Conservation (phyloP, 345 rosid species). For the Salix koriyanagi region DNA sequence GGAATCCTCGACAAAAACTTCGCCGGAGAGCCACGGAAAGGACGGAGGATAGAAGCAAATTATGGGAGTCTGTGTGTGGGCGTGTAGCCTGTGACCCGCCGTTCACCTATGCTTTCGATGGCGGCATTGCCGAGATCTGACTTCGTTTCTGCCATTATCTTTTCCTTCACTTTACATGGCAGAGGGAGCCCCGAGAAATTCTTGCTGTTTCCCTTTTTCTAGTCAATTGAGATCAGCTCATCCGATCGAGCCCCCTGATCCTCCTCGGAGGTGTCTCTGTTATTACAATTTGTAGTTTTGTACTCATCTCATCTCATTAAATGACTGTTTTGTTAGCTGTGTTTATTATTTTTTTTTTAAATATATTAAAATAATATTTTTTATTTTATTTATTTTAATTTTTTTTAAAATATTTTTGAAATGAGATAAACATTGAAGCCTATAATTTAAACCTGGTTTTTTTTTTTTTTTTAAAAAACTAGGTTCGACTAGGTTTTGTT, state of each 20-base stretch:
- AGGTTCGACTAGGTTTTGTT: too few species aligned
- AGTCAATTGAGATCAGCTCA: background rate
- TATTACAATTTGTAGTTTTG: background rate
- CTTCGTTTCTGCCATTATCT: background rate
- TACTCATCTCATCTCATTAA: too few species aligned
- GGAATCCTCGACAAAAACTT: background rate
- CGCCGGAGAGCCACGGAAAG: background rate
- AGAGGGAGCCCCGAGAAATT: too few species aligned
- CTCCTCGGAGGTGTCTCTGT: background rate
- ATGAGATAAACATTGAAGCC: too few species aligned
- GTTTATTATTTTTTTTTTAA: too few species aligned
- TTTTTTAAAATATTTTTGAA: too few species aligned
- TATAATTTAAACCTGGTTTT: too few species aligned
- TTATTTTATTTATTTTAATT: too few species aligned
- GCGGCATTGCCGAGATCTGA: background rate
- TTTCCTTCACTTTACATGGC: background rate
- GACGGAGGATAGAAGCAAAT: background rate
- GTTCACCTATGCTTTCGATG: background rate
- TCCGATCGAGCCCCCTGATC: background rate
- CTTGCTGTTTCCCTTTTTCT: too few species aligned
- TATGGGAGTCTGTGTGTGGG: background rate
- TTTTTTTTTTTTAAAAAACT: too few species aligned
- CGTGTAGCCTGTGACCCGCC: constrained; percentile 22
- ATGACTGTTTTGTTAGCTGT: too few species aligned
- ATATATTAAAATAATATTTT: too few species aligned